A percentile compares a stretch with the other conserved stretches of the same genome.
phyloP scores from a whole-genome alignment of 2,329 filamentous ascomycete species.

The Delphinella strobiligena region DNA sequence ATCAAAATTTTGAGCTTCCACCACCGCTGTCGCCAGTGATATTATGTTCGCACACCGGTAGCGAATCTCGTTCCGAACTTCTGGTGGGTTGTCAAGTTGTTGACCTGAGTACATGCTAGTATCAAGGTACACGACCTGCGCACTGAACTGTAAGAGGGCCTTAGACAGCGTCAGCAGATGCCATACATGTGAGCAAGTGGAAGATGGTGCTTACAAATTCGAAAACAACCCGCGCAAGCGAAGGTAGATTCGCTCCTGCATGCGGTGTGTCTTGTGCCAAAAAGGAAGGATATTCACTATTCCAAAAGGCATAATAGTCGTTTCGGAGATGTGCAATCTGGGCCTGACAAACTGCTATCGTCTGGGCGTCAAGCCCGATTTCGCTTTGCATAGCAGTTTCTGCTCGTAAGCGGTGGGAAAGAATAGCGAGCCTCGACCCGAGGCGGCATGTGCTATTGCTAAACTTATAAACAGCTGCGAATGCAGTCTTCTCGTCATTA shows the following conservation, averaged over 20 bases:
- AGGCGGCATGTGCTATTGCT: conserved; percentile 33
- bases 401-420: conserved; percentile 28
- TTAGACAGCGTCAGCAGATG: not conserved
- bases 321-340: conserved; percentile 16
- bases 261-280: conserved; percentile 13
- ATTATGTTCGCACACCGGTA: conserved; percentile 34
- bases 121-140: conserved; percentile 38
- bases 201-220: conserved; percentile 31
- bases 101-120: conserved; percentile 42
- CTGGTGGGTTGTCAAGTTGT: conserved; percentile 30
- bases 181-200: not conserved
- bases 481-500: not conserved
- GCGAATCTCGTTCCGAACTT: conserved; percentile 30
- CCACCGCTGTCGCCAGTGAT: conserved; percentile 28
- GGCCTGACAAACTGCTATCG: conserved; percentile 11
- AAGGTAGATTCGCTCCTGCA: conserved; percentile 20
- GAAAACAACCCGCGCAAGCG: conserved; percentile 19
- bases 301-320: conserved; percentile 19
- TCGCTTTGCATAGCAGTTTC: conserved; percentile 16
- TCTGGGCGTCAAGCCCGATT: conserved; percentile 1
- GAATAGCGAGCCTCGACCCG: conserved; percentile 32
- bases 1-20: conserved; percentile 27
- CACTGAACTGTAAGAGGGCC: conserved; percentile 7
- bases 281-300: conserved; percentile 15
- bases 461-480: conserved; percentile 30